Base-by-base conservation (phyloP, 108 stramenopile species). In the Nitzschia putrida region DNA sequence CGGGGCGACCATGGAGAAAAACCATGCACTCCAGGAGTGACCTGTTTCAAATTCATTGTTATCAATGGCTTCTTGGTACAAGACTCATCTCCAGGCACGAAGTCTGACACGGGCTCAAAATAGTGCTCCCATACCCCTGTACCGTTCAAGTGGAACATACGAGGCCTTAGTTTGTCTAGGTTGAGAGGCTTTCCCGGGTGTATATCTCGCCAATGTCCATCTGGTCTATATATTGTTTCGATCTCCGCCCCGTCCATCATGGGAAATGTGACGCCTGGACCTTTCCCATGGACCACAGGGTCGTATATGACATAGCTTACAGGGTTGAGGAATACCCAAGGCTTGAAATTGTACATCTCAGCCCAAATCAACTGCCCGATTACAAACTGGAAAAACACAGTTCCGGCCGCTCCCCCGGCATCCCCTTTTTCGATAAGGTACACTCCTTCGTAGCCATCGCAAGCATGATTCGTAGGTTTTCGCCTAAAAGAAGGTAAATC, bases 61-160 rank as follows among this genome's bases (percentile, higher is more conserved):
- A 81, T 68, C 38, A 77, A 40, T 40, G 76, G 74, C 39, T 80
- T 80, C 65, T 70, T 53, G 20, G 44, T 43, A 66, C 83, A 84
- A 6, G 83, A 84, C 20, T 16, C 49, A 57, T 82, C 80, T n/a
- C 80, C 78, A 11, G 84, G 84, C 7, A 72, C 66, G 64, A 81
- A 85, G 58, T 85, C 84, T 9, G 77, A 79, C 7, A 85, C 65
- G 1, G 84, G 84, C 41, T 79, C 84, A 79, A 85, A 85, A 69
- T 85, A 85, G 57, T 81, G 66, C 23, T 81, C 71, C 84, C 84
- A 85, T 0, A 82, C 80, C 34, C 84, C 84, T 11, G 63, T 66
- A 3, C 78, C 78, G 14, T 71, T 61, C 52, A 79, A 79, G 18
- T 64, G 58, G 42, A 69, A 71, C 12, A 21, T 61, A 25, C 60